phyloP scores from a whole-genome alignment of 257 asterid genomes.

The Thymus mandschuricus region DNA sequence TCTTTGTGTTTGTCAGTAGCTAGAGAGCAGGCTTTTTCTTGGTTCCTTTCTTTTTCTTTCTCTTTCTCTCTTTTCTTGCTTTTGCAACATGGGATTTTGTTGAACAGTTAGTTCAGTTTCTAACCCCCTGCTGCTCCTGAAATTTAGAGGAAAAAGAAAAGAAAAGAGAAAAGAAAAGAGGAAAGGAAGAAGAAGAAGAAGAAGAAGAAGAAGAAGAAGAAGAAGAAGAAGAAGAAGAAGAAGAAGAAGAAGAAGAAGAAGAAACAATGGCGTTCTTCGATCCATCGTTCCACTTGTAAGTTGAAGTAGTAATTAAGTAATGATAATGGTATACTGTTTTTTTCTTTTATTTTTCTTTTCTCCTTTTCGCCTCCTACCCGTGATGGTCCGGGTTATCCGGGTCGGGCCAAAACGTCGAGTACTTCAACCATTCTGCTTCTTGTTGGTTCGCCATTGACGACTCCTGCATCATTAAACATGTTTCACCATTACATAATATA shows the following conservation, averaged over 20 bases:
- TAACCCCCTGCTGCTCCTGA: slow-evolving; percentile 27
- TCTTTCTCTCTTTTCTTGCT: slow-evolving; percentile 35
- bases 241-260: slow-evolving; percentile 24
- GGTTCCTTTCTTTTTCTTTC: slow-evolving; percentile 34
- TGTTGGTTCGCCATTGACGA: slow-evolving; percentile 70
- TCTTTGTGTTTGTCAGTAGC: slow-evolving; percentile 54
- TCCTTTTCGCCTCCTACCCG: slow-evolving; percentile 45
- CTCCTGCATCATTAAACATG: slow-evolving; percentile 55
- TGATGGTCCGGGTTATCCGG: slow-evolving; percentile 96
- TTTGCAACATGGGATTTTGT: slow-evolving; percentile 59
- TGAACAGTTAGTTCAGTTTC: slow-evolving; percentile 54
- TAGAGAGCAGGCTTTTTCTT: slow-evolving; percentile 56
- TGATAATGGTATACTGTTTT: slow-evolving; percentile 39
- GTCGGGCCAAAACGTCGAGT: slow-evolving; percentile 91
- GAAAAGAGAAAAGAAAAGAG: slow-evolving; percentile 4
- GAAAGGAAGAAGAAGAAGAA: background rate
- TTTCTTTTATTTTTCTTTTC: slow-evolving; percentile 8
- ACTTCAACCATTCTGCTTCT: slow-evolving; percentile 96
- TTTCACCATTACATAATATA: background rate
- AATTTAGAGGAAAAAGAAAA: slow-evolving; percentile 26
- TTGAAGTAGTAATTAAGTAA: slow-evolving; percentile 13
- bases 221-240: slow-evolving; percentile 13
- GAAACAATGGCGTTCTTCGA: slow-evolving; percentile 34
- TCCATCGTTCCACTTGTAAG: slow-evolving; percentile 41
- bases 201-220: slow-evolving; percentile 23